Evolutionary conservation across 2,329 filamentous ascomycete genomes (phyloP).

Genomic region (Verticillium isaacii): DNA sequence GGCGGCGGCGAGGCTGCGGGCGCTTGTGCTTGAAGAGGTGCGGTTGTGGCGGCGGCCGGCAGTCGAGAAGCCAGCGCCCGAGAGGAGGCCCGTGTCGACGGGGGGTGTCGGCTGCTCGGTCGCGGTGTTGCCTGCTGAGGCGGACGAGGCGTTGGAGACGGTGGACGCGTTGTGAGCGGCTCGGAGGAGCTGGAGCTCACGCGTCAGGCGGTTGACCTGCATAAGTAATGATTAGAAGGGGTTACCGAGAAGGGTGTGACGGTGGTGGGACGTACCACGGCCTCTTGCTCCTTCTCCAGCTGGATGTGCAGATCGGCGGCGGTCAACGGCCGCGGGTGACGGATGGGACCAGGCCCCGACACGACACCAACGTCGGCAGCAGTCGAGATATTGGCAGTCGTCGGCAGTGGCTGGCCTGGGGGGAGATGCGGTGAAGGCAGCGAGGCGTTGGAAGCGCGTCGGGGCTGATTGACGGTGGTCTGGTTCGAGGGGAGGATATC

Average conservation of each 20-base stretch:
- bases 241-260: not conserved
- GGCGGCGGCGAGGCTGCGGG: conserved; percentile 45
- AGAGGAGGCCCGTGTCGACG: conserved; percentile 47
- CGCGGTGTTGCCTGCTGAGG: conserved; percentile 47
- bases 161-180: conserved; percentile 63
- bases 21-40: conserved; percentile 52
- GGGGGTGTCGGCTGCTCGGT: conserved; percentile 32
- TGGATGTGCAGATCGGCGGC: conserved; percentile 84
- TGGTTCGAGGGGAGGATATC: conserved; percentile 57
- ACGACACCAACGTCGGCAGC: conserved; percentile 36
- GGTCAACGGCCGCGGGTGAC: conserved; percentile 83
- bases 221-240: conserved; percentile 1
- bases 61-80: conserved; percentile 50
- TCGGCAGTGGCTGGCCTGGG: conserved; percentile 20
- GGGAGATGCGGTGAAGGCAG: conserved; percentile 28
- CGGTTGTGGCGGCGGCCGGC: conserved; percentile 49
- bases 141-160: conserved; percentile 60
- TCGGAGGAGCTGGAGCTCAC: conserved; percentile 82
- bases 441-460: conserved; percentile 22
- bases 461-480: conserved; percentile 36
- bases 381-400: conserved; percentile 18
- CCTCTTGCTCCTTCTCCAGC: conserved; percentile 92
- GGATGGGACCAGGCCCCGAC: conserved; percentile 64
- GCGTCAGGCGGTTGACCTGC: conserved; percentile 86
- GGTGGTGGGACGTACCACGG: conserved; percentile 58